Percentiles rank a stretch among this genome's conserved stretches.
Conservation (phyloP, 2,329 filamentous ascomycete genomes). For the Dendryphion nanum region DNA sequence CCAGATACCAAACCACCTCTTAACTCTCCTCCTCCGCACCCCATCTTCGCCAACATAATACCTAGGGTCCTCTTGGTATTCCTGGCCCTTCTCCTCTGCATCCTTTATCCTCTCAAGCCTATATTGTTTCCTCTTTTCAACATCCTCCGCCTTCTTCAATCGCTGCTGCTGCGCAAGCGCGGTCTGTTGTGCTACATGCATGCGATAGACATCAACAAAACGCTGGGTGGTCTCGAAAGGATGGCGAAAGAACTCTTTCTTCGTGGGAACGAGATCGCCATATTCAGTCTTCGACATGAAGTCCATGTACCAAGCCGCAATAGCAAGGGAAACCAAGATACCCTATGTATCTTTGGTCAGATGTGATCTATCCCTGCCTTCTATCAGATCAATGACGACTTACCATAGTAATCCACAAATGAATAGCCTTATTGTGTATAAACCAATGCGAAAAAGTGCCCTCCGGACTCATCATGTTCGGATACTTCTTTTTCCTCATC, state of each 20-base stretch:
- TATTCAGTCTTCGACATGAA: slow-evolving; percentile 79
- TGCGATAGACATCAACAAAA: slow-evolving; percentile 68
- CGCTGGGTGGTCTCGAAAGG: slow-evolving; percentile 67
- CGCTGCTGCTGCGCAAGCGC: slow-evolving; percentile 69
- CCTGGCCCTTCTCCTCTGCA: slow-evolving; percentile 33
- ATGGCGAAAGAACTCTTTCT: slow-evolving; percentile 65
- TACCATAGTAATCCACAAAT: slow-evolving; percentile 83
- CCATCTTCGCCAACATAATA: slow-evolving; percentile 40
- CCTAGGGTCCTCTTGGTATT: slow-evolving; percentile 37
- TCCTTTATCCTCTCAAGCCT: slow-evolving; percentile 56
- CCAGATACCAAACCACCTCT: slow-evolving; percentile 86
- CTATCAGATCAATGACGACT: slow-evolving; percentile 24
- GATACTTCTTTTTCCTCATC: slow-evolving; percentile 73
- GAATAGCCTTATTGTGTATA: slow-evolving; percentile 71
- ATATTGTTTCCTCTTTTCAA: slow-evolving; percentile 81
- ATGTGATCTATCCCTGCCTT: no score
- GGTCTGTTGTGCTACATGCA: slow-evolving; percentile 73
- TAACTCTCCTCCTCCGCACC: slow-evolving; percentile 55
- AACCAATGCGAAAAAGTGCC: slow-evolving; percentile 85
- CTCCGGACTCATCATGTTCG: slow-evolving; percentile 81
- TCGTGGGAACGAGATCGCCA: slow-evolving; percentile 72
- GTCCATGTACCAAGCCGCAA: slow-evolving; percentile 73
- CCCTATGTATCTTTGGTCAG: no score
- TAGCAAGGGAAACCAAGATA: slow-evolving; percentile 67
- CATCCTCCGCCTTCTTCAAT: slow-evolving; percentile 74